Evolutionary conservation across 768 basidiomycete genomes (phyloP).

Genomic region (Lactarius akahatsu): DNA sequence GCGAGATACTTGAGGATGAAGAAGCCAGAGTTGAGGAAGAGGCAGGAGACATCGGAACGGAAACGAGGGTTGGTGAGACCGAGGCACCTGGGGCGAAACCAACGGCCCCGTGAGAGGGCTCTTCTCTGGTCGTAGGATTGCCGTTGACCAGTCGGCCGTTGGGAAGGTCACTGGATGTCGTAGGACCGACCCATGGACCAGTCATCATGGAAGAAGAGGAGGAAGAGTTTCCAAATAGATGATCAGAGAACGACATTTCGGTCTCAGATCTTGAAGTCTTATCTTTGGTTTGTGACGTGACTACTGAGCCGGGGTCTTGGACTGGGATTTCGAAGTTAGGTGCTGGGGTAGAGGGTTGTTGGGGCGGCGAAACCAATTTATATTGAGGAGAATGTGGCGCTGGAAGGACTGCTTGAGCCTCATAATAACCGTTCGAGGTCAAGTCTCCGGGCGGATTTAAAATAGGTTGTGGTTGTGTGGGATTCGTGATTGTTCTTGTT

Average conservation of each 20-base stretch:
- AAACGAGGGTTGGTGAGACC: background rate
- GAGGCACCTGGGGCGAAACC: background rate
- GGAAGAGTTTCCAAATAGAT: background rate
- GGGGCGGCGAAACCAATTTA: background rate
- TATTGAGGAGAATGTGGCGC: background rate
- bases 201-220: background rate
- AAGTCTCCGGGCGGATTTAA: slow-evolving; percentile 7
- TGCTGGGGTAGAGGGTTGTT: background rate
- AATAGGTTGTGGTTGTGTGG: slow-evolving; percentile 5
- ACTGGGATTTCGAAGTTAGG: background rate
- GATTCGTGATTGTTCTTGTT: slow-evolving; percentile 12
- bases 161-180: background rate
- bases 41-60: background rate
- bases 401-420: background rate
- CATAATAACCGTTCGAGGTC: background rate
- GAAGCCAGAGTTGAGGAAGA: background rate
- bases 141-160: background rate
- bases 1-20: background rate
- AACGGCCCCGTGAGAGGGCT: background rate
- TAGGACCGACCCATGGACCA: background rate
- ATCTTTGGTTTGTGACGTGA: background rate
- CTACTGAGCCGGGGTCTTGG: background rate
- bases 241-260: slow-evolving; percentile 1
- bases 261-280: background rate
- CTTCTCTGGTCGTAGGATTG: background rate